phyloP scores from a whole-genome alignment of 2,329 filamentous ascomycete species.

The Eutypa lata region DNA sequence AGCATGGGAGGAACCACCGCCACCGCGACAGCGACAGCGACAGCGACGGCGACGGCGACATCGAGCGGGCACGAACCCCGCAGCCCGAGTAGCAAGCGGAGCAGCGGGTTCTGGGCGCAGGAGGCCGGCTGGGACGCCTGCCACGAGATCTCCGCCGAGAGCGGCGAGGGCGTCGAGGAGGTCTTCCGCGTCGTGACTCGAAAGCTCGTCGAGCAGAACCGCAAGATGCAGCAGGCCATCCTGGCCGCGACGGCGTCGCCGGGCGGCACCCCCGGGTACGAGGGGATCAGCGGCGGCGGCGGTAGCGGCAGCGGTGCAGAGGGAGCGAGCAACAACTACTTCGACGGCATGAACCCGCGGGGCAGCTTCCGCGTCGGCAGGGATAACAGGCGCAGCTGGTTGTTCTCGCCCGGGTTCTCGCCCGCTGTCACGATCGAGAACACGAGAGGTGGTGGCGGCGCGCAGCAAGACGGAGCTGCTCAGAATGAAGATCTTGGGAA shows the following conservation, averaged over 20 bases:
- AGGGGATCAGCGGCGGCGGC: no score
- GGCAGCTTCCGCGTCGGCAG: conserved; percentile 54
- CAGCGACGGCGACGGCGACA: conserved; percentile 37
- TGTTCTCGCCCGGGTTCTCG: conserved; percentile 54
- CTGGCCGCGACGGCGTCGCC: conserved; percentile 51
- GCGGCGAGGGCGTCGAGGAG: conserved; percentile 92
- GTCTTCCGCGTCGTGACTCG: conserved; percentile 74
- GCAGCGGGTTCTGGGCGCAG: conserved; percentile 82
- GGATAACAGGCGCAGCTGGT: conserved; percentile 56
- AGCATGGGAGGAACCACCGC: conserved; percentile 20
- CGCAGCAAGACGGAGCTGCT: conserved; percentile 4
- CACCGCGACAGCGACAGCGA: conserved; percentile 7
- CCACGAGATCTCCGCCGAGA: conserved; percentile 93
- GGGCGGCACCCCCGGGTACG: conserved; percentile 46
- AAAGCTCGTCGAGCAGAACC: conserved; percentile 63
- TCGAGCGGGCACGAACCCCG: conserved; percentile 43
- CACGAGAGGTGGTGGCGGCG: background rate
- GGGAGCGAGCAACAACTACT: conserved; percentile 37
- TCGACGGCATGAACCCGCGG: conserved; percentile 45
- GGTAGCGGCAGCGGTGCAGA: no score
- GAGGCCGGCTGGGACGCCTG: conserved; percentile 96
- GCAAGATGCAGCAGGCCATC: conserved; percentile 59
- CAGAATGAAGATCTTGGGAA: conserved; percentile 5
- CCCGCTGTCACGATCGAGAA: conserved; percentile 51
- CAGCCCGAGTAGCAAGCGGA: conserved; percentile 62